Evolutionary conservation across 352 stramenopile genomes (phyloP), one percentile per base, ranked within the genome.

Genomic region (Chrysophaeum taylorii): DNA sequence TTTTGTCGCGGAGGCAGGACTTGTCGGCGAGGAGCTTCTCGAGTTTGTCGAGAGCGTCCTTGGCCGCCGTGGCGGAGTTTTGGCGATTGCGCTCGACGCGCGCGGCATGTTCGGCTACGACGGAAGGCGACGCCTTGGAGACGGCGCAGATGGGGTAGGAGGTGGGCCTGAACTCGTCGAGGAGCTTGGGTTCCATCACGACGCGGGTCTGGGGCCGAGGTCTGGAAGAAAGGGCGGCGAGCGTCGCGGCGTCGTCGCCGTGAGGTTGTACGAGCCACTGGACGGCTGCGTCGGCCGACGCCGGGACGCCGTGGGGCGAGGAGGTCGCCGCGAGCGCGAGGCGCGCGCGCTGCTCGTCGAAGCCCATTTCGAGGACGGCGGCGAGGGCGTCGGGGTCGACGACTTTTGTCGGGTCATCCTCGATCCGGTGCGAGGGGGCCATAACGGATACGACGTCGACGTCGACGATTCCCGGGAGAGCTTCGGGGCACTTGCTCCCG

Each of bases 331-430:
- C 50, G 5, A 62, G 23, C 7, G 50, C 50, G 2, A 29, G 16
- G 2, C 25, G 25, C 50, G 50, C 50, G 50, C 27, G 50, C 25
- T 7, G 7, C n/a, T 62, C 50, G 50, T 7, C 7, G 50, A 62
- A 62, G 50, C 50, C 50, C 50, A 62, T 62, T 31, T 62, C 50
- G 50, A 62, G 50, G 2, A 62, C 27, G 27, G 50, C 27, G 4
- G 50, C 50, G 1, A 62, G 27, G 2, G 50, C 21, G 4, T 16
- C 45, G 12, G 5, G 7, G 23, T 62, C 50, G 50, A 37, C 50
- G n/a, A 21, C 14, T 14, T 48, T 48, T 14, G 14, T 48, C 14
- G 14, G 41, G 25, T 37, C 27, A 5, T 62, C 50, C 25, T 33
- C 15, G 1, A 1, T n/a, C 25, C 7, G 27, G 2, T 62, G n/a